Conservation (phyloP, 768 basidiomycete species). For the Boletus reticulatus region DNA sequence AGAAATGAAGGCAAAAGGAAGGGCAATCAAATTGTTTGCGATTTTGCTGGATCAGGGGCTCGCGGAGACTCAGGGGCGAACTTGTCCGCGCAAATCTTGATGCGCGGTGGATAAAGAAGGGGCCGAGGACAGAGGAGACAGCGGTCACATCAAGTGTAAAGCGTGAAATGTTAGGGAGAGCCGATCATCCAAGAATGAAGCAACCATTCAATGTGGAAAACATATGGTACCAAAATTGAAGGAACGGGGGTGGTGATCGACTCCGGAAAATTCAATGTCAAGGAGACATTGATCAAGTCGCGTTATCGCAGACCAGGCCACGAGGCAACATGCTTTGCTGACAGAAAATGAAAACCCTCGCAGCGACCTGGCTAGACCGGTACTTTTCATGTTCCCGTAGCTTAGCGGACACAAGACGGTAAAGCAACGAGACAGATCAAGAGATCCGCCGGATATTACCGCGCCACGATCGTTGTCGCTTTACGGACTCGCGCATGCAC, state of each 20-base stretch:
- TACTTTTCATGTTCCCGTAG: constrained; percentile 9
- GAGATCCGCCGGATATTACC: constrained; percentile 21
- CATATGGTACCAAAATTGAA: constrained; percentile 5
- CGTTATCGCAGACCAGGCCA: constrained; percentile 8
- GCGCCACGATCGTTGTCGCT: constrained; percentile 19
- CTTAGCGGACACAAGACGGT: constrained; percentile 21
- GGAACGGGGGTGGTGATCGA: constrained; percentile 4
- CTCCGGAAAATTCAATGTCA: constrained; percentile 7
- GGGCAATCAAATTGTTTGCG: constrained; percentile 3
- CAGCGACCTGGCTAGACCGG: constrained; percentile 8
- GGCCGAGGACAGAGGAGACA: constrained; percentile 1
- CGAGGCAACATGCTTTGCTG: constrained; percentile 20
- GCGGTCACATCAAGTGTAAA: constrained; percentile 5
- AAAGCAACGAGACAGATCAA: constrained; percentile 16
- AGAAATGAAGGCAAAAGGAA: constrained; percentile 10
- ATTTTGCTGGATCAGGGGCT: constrained; percentile 17
- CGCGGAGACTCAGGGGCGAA: constrained; percentile 5
- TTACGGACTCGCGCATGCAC: constrained; percentile 14
- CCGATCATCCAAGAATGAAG: constrained; percentile 10
- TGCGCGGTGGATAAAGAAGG: constrained; percentile 2
- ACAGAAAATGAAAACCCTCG: constrained; percentile 16
- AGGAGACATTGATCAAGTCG: constrained; percentile 8
- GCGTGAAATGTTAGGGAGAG: not conserved
- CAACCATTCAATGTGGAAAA: constrained; percentile 7
- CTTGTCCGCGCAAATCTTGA: constrained; percentile 7